These are phyloP conservation scores for Odontarrhena argentea DNA, from an alignment of 345 rosid genomes.

Conservation along the genomic window DNA sequence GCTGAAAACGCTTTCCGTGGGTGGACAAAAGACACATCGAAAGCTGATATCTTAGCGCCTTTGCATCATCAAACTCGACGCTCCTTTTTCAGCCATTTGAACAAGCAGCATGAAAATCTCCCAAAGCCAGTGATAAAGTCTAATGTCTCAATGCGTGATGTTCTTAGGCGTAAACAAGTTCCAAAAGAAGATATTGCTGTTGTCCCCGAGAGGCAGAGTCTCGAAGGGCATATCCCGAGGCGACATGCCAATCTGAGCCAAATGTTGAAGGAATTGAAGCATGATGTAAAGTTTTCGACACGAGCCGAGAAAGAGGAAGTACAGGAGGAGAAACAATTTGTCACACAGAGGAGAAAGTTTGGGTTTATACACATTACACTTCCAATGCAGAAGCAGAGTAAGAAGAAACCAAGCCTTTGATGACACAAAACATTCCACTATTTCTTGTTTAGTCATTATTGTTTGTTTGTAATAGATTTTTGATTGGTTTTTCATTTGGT, in stretches of 20 bases:
- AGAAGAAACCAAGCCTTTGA: conserved; percentile 59
- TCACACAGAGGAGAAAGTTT: conserved; percentile 70
- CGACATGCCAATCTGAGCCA: conserved; percentile 79
- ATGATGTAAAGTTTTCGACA: conserved; percentile 54
- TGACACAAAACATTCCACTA: conserved; percentile 10
- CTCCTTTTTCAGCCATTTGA: conserved; percentile 48
- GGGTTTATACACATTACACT: conserved; percentile 87
- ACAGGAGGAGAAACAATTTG: conserved; percentile 53
- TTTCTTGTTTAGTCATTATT: background rate
- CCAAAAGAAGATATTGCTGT: conserved; percentile 47
- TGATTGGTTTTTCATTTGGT: conserved; percentile 25
- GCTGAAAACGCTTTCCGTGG: conserved; percentile 73
- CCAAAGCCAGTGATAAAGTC: conserved; percentile 61
- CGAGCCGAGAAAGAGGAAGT: conserved; percentile 48
- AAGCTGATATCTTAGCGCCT: conserved; percentile 46
- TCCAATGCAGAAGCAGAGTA: conserved; percentile 69
- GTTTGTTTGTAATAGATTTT: conserved; percentile 16
- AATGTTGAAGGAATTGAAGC: conserved; percentile 81
- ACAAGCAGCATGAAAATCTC: conserved; percentile 37
- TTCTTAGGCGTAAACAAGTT: conserved; percentile 82
- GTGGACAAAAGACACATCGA: conserved; percentile 54
- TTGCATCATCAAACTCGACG: conserved; percentile 44
- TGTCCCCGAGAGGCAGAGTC: conserved; percentile 37
- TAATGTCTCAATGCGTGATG: conserved; percentile 88
- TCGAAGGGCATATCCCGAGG: conserved; percentile 49